Evolutionary conservation across 1,284 basidiomycete species (phyloP).

Genomic region (Mycosarcoma maydis): DNA sequence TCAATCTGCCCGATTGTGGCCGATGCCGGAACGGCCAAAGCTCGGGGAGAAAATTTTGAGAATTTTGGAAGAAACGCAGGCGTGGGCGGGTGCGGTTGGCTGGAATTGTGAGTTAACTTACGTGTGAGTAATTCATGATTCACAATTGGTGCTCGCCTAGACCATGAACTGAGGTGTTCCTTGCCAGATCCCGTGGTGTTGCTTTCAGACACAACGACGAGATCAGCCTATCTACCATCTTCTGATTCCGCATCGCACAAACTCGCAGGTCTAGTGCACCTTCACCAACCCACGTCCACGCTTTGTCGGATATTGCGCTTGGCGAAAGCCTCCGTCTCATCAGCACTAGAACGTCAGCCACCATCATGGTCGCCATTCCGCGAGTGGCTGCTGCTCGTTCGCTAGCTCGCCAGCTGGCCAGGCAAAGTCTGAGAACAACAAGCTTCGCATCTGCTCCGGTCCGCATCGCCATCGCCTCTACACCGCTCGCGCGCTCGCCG

Average conservation of each 20-base stretch:
- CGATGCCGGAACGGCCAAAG: constrained; percentile 2
- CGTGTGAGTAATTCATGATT: not conserved
- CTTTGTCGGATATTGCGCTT: constrained; percentile 1
- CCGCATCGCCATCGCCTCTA: constrained; percentile 25
- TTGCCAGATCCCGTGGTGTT: too few relatives aligned
- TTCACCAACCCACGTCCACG: not conserved
- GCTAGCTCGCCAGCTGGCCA: constrained; percentile 41
- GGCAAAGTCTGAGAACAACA: constrained; percentile 21
- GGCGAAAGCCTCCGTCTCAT: not conserved
- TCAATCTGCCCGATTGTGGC: not conserved
- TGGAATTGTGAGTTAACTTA: not conserved
- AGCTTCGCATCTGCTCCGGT: constrained; percentile 6
- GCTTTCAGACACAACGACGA: not conserved
- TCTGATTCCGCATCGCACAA: too few relatives aligned
- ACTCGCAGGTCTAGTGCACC: too few relatives aligned
- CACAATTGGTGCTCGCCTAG: too few relatives aligned
- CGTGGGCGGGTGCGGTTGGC: not conserved
- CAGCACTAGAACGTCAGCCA: too few relatives aligned
- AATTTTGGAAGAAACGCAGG: constrained; percentile 6
- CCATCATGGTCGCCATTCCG: constrained; percentile 34
- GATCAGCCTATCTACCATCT: not conserved
- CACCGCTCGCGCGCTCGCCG: constrained; percentile 15
- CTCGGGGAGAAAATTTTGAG: constrained; percentile 3
- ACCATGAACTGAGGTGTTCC: too few relatives aligned
- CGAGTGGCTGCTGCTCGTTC: constrained; percentile 40